These are phyloP conservation scores for Didymella exigua DNA, from an alignment of 2,329 filamentous ascomycete genomes.

Conservation along the genomic window DNA sequence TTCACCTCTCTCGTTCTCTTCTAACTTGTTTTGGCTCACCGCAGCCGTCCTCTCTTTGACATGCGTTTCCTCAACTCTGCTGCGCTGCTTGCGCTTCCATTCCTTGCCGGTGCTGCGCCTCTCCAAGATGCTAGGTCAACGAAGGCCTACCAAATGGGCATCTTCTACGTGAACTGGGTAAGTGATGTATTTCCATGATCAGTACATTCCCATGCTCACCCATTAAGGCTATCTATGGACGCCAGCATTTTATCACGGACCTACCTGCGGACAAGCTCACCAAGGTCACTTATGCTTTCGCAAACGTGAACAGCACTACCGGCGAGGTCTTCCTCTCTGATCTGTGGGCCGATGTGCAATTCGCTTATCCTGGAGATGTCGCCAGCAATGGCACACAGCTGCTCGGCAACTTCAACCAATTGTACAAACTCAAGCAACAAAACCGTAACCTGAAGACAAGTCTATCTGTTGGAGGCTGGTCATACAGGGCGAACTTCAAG, in stretches of 20 bases:
- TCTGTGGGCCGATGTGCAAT: conserved; percentile 54
- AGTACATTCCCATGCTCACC: neutral
- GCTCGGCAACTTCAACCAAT: conserved; percentile 78
- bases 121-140: neutral
- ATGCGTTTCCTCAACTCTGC: conserved; percentile 30
- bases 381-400: conserved; percentile 70
- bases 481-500: conserved; percentile 77
- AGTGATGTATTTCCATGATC: neutral
- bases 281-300: conserved; percentile 88
- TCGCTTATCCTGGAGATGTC: conserved; percentile 70
- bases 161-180: conserved; percentile 73
- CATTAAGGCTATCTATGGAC: conserved; percentile 76
- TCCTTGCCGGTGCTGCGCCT: conserved; percentile 25
- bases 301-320: conserved; percentile 77
- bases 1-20: conserved; percentile 11
- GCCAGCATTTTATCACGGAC: conserved; percentile 81
- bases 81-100: conserved; percentile 26
- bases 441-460: conserved; percentile 78
- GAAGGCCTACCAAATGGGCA: conserved; percentile 64
- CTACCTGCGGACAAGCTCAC: conserved; percentile 81
- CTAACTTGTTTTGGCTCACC: neutral
- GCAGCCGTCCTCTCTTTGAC: conserved; percentile 33
- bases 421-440: conserved; percentile 76
- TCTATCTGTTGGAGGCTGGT: conserved; percentile 82
- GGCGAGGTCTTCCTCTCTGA: conserved; percentile 65